Base-by-base conservation (phyloP, 2,329 filamentous ascomycete species). In the Fusarium haematococcum region DNA sequence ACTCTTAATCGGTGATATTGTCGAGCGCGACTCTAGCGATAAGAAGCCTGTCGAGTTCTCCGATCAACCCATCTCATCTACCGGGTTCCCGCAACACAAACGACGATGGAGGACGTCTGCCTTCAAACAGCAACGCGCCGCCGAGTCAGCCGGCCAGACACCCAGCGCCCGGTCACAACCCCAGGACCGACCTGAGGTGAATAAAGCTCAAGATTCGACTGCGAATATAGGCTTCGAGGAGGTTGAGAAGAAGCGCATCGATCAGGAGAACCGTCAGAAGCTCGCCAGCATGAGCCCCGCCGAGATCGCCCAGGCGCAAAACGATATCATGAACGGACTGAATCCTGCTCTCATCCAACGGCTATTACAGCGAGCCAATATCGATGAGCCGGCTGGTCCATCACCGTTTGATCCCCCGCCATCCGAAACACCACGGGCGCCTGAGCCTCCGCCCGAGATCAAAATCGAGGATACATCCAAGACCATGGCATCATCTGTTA, bases 1-100 rank as follows among this genome's bases (percentile, higher is more conserved):
- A 23, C 89, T 93, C 48, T 86, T 93, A 45, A 86, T 97, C 50
- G 89, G 89, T 65, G 95, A 98, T 76, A 91, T 98, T 72, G 88
- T 93, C 78, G 96, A 98, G 85, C 93, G 94, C 71, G 88, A 91
- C 52, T 83, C 89, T 30, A 83, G 86, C 16, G 83, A 86, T 27
- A 86, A 90, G 25, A 91, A 90, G 72, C 88, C 93, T 6, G 91
- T 92, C 16, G 87, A 88, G 56, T 84, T 90, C 45, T 90, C 89
- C 61, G 83, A 85, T 11, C 85, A 86, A 23, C 71, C 79, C 37
- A 69, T 78, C 32, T 81, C 83, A 3, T 83, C 86, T 6, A 91
- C 90, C 14, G 97, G 97, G 1, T 98, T 98, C 77, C 97, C 97
- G n/a, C 91, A 92, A 68, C 95, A 95, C 82, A 97, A 93, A 82